A percentile compares a stretch with the other conserved stretches of the same genome.
These are phyloP conservation scores for Geum urbanum DNA, from an alignment of 306 rosid species.

Conservation along the genomic window DNA sequence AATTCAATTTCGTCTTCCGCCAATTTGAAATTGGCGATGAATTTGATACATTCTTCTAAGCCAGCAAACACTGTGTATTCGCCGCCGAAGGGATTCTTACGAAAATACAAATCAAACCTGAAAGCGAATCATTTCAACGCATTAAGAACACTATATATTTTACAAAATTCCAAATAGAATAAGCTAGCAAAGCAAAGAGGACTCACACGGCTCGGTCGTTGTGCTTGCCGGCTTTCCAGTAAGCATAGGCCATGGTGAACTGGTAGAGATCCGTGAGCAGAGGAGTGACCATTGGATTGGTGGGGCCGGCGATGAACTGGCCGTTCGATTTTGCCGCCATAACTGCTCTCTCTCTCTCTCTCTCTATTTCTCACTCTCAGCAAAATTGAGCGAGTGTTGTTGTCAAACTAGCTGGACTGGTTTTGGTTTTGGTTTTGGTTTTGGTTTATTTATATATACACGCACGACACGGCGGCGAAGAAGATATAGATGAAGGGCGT, in stretches of 20 bases:
- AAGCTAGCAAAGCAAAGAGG: neutral
- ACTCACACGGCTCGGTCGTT: slow-evolving; percentile 93
- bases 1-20: slow-evolving; percentile 75
- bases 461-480: neutral
- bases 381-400: neutral
- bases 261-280: slow-evolving; percentile 96
- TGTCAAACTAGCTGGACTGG: neutral
- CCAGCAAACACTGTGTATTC: slow-evolving; percentile 96
- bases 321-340: slow-evolving; percentile 65
- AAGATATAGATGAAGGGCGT: neutral
- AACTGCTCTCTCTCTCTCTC: neutral
- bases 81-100: slow-evolving; percentile 97
- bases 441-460: neutral
- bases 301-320: slow-evolving; percentile 54
- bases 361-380: too few species aligned
- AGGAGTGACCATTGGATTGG: slow-evolving; percentile 96
- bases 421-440: neutral
- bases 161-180: neutral
- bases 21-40: slow-evolving; percentile 84
- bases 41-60: slow-evolving; percentile 85
- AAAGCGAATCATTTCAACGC: neutral
- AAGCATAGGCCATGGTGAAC: slow-evolving; percentile 99
- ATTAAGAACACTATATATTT: too few species aligned
- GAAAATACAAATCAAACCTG: slow-evolving; percentile 97
- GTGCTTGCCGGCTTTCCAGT: slow-evolving; percentile 98